Base-by-base conservation (phyloP, 176 grass and related monocot genomes). In the Oryza glaberrima region DNA sequence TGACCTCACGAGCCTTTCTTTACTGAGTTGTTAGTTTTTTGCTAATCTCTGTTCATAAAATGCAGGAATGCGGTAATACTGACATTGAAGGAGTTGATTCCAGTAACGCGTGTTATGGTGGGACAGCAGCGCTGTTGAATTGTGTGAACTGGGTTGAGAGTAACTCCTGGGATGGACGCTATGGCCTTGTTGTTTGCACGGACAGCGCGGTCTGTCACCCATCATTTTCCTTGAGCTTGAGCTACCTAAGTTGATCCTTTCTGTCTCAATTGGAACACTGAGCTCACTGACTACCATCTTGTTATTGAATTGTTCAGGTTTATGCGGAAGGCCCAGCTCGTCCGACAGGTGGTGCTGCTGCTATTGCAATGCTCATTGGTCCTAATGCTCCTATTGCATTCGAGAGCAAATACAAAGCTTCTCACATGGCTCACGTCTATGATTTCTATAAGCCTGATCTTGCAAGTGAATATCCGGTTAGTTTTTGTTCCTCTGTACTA, bases 131-230 rank as follows among this genome's bases (percentile, higher is more conserved):
- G 7, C 77, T 97, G 54, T 75, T 97, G 51, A 97, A 94, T 84
- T 94, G 94, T 45, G 91, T 93, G 16, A 96, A 96, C 77, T 96
- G 94, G 94, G 94, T 96, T 1, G 94, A 96, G 78, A 96, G 94
- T 81, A 90, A 40, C 16, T 97, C 84, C 22, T 93, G 94, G 94
- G 94, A 96, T 88, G 94, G 94, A 4, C 94, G 91, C 2, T 96
- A 86, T 70, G 94, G 94, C 25, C 89, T 96, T 19, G 89, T 90
- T 74, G 87, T 96, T 82, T 96, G 94, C 75, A 91, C 94, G 34
- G 94, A 96, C 76, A 96, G 91, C 60, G 94, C 91, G 70, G 94
- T 96, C 81, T 52, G 88, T 88, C 73, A 32, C 63, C 19, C 2
- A 67, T 16, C 79, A 49, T 73, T 54, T 25, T 32, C 45, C 34